Evolutionary conservation across 495 filamentous ascomycete species (phyloP).

Genomic region (Xylaria bambusicola): DNA sequence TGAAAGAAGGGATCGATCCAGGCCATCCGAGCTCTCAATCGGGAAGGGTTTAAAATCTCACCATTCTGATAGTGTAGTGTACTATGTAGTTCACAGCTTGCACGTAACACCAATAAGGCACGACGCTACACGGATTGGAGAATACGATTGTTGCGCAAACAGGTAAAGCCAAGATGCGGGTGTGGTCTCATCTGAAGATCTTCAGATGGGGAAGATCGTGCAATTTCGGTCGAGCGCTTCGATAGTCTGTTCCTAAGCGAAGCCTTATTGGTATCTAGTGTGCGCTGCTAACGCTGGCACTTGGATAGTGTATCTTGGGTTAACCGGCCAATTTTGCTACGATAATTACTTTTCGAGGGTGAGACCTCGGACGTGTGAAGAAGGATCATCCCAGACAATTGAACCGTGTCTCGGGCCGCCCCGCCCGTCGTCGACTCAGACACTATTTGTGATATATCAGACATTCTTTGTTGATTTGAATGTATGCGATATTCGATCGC

Average conservation of each 20-base stretch:
- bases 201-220: neutral
- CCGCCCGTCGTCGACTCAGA: slow-evolving; percentile 1
- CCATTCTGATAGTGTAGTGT: neutral
- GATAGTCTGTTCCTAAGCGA: slow-evolving; percentile 2
- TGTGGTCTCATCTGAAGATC: neutral
- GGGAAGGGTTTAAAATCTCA: slow-evolving; percentile 4
- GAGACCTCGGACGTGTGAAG: neutral
- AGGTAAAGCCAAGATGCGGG: no score
- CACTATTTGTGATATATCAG: no score
- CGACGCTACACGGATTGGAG: no score
- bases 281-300: no score
- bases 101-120: no score
- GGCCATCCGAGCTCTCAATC: neutral
- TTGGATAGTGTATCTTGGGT: no score
- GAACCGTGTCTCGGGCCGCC: slow-evolving; percentile 10
- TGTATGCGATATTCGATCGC: no score
- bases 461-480: no score
- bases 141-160: no score
- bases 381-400: neutral
- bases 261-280: neutral
- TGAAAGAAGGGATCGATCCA: neutral
- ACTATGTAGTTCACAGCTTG: no score
- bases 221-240: neutral
- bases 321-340: neutral
- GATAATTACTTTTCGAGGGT: neutral